Evolutionary conservation across 805 yeast genomes (phyloP), one percentile per base, ranked within the genome.

Genomic region (Kodamaea kaohsiungensis): DNA sequence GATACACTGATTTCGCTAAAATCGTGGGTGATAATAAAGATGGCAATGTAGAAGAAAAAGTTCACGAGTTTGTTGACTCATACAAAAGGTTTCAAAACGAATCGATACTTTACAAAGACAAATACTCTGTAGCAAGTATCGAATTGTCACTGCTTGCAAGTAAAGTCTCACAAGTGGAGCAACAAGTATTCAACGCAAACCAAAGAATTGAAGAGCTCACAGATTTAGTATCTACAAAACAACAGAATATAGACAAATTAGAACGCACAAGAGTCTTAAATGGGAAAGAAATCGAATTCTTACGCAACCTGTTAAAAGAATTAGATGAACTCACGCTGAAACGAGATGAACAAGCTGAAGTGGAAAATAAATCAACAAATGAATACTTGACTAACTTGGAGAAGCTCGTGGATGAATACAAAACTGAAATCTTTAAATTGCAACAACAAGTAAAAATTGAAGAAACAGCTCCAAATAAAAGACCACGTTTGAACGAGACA

Each of bases 281-380:
- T n/a, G 61, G 71, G 19, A 83, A 81, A 56, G 92, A 88, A 62
- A 78, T 85, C 27, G 81, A 77, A 52, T 76, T 84, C 54, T 68
- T 88, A 51, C 73, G 54, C 88, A 75, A 75, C 42, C 86, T 84
- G 65, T 64, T 87, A 49, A 79, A 83, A 52, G 77, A 77, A 30
- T 64, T 81, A 46, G 86, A 82, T 55, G 62, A 62, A 10, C 48
- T 68, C 39, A 54, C 65, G 10, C 60, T 64, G 42, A 65, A 65
- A 17, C 59, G 55, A 49, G n/a, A 17, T 40, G 48, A 43, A 45
- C 52, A 53, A 6, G 57, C 46, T 25, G 59, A 51, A 47, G 66
- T 46, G 58, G 73, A 47, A 42, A 40, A 30, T n/a, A 50, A 63
- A 65, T 38, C 65, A 75, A 70, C 73, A 27, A 68, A 69, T 43